Conservation (phyloP, 2,329 filamentous ascomycete species). For the Amauroascus verrucosus region DNA sequence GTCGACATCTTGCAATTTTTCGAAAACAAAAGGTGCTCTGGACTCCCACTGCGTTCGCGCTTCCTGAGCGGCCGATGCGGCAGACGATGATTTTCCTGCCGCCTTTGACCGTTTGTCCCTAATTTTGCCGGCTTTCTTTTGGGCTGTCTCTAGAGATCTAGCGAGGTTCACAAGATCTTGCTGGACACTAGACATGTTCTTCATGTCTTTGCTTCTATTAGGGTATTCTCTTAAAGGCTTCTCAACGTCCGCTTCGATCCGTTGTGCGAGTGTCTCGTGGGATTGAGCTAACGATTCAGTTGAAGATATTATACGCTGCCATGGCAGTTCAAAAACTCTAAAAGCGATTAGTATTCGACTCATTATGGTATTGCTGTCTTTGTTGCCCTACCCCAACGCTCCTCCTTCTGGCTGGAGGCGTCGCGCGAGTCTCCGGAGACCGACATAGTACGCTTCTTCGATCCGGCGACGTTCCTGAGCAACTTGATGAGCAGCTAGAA, state of each 20-base stretch:
- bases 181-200: constrained; percentile 69
- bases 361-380: not conserved
- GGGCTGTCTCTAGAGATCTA: constrained; percentile 72
- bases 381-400: constrained; percentile 67
- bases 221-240: constrained; percentile 67
- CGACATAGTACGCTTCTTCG: constrained; percentile 79
- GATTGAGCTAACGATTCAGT: constrained; percentile 72
- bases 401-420: constrained; percentile 63
- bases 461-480: constrained; percentile 78
- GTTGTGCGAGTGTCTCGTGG: constrained; percentile 67
- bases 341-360: constrained; percentile 11
- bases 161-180: constrained; percentile 70
- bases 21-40: constrained; percentile 88
- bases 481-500: not conserved
- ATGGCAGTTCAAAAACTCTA: constrained; percentile 82
- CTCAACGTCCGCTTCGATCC: constrained; percentile 84
- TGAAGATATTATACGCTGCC: constrained; percentile 74
- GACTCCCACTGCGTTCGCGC: constrained; percentile 84
- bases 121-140: constrained; percentile 77
- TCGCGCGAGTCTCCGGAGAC: constrained; percentile 68
- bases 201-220: constrained; percentile 60
- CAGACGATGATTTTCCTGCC: constrained; percentile 65
- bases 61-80: constrained; percentile 61
- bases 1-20: constrained; percentile 81
- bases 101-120: constrained; percentile 63